Evolutionary conservation across 352 stramenopile species (phyloP), one percentile per base, ranked within the genome.

Genomic region (Globisporangium canariense): DNA sequence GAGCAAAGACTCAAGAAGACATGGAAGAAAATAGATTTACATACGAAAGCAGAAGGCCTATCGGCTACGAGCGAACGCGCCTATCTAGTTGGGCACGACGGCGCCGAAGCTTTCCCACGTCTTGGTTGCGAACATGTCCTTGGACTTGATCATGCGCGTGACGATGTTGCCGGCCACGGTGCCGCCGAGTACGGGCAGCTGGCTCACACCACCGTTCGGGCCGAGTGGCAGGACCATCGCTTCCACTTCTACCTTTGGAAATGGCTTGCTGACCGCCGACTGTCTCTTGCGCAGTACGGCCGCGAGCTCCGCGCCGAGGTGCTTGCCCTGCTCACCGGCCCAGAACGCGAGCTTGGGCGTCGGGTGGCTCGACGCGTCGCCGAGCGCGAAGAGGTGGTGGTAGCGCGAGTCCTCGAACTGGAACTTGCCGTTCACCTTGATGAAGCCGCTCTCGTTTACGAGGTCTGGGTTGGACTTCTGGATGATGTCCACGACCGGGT

Each of bases 151-250:
- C 13, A 69, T 49, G 32, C 70, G 71, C 40, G 79, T 87, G 51
- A 84, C 58, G 43, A 81, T 66, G 67, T 90, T 74, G 62, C 81
- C 81, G 28, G 79, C 65, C 28, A 88, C 77, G 13, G 79, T 62
- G 9, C 77, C 79, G 4, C 77, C 78, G 34, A 79, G 74, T 28
- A 88, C 50, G 2, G 77, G 81, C 6, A 90, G 60, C 63, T 90
- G 79, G 32, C 68, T 58, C 9, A 86, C 79, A 11, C 81, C 79
- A 8, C 76, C 81, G 58, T 78, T 74, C 18, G 75, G 75, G 3
- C 81, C 81, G n/a, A 90, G 67, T 28, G 81, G 70, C 38, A 90
- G 20, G 47, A 80, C 41, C 60, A 79, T 72, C 40, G 51, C 56
- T 58, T 75, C 71, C 18, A 75, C 46, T 41, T 69, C 59, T 49